Conservation (phyloP, 1,284 basidiomycete genomes). For the Ustilago xerochloae region DNA sequence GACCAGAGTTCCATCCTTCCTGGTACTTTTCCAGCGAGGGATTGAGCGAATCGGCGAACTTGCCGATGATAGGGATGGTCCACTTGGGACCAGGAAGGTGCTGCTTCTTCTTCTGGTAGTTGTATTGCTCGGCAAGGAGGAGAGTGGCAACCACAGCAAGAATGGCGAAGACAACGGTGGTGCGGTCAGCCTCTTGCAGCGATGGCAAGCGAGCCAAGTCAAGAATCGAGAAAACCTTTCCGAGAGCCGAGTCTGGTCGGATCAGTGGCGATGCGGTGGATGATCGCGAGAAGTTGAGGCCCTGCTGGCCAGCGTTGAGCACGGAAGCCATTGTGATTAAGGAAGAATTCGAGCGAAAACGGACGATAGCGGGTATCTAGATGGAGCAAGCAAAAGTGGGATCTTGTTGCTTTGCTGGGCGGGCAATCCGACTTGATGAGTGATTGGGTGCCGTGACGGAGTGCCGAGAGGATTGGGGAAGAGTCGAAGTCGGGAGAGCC, state of each 20-base stretch:
- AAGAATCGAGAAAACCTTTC: conserved; percentile 41
- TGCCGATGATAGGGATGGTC: conserved; percentile 68
- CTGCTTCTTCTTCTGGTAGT: conserved; percentile 61
- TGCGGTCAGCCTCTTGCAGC: conserved; percentile 46
- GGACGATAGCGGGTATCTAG: background rate
- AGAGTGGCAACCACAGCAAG: conserved; percentile 53
- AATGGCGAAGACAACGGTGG: conserved; percentile 54
- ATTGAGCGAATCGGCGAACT: conserved; percentile 66
- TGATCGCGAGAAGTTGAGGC: conserved; percentile 42
- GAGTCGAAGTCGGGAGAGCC: background rate
- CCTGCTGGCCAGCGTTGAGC: conserved; percentile 41
- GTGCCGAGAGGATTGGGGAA: too few species aligned
- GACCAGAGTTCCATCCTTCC: conserved; percentile 67
- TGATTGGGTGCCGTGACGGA: too few species aligned
- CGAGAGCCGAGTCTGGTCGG: conserved; percentile 20
- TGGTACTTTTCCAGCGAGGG: conserved; percentile 67
- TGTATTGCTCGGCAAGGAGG: conserved; percentile 59
- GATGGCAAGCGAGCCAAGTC: conserved; percentile 40
- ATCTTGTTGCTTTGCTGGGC: background rate
- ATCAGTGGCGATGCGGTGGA: conserved; percentile 7
- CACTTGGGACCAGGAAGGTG: conserved; percentile 63
- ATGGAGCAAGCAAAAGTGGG: background rate
- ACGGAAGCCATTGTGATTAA: conserved; percentile 32
- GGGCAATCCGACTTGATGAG: too few species aligned
- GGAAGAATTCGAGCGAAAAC: background rate